Percentiles rank a stretch among this genome's conserved stretches.
Conservation (phyloP, 139 green algal genomes). For the Tetradesmus obliquus region DNA sequence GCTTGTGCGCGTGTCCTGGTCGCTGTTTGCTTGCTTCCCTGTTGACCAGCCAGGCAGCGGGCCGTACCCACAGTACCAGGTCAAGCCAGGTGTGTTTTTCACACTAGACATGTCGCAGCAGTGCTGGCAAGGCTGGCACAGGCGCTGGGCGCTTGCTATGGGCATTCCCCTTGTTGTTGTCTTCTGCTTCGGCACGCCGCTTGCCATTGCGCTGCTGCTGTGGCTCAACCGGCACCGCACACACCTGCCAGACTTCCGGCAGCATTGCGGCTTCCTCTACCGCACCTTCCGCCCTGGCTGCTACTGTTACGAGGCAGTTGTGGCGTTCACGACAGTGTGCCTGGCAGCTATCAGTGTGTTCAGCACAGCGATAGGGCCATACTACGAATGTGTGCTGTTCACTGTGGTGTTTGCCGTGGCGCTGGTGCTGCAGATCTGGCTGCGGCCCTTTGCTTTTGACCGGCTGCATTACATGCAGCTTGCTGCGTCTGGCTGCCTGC, state of each 20-base stretch:
- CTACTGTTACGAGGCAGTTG: slow-evolving; percentile 15
- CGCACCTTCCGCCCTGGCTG: background rate
- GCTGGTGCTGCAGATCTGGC: background rate
- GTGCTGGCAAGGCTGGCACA: slow-evolving; percentile 11
- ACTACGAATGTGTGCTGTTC: slow-evolving; percentile 23
- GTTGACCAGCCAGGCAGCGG: background rate
- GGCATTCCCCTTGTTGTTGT: background rate
- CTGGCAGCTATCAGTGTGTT: background rate
- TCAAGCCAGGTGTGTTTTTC: background rate
- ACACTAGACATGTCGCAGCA: background rate
- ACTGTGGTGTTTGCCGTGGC: background rate
- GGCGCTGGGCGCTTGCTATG: background rate
- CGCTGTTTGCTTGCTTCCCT: background rate
- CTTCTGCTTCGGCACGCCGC: slow-evolving; percentile 2
- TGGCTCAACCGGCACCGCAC: background rate
- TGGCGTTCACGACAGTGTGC: background rate
- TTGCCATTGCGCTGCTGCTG: background rate
- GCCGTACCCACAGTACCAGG: background rate
- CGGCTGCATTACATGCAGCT: slow-evolving; percentile 29
- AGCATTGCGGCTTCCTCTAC: slow-evolving; percentile 23
- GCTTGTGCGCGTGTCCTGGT: slow-evolving; percentile 6
- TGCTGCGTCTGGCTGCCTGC: background rate
- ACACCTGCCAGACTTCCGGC: background rate
- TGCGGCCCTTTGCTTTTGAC: background rate
- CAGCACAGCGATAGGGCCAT: background rate